Base-by-base conservation (phyloP, 345 rosid genomes). In the Boechera divaricarpa region DNA sequence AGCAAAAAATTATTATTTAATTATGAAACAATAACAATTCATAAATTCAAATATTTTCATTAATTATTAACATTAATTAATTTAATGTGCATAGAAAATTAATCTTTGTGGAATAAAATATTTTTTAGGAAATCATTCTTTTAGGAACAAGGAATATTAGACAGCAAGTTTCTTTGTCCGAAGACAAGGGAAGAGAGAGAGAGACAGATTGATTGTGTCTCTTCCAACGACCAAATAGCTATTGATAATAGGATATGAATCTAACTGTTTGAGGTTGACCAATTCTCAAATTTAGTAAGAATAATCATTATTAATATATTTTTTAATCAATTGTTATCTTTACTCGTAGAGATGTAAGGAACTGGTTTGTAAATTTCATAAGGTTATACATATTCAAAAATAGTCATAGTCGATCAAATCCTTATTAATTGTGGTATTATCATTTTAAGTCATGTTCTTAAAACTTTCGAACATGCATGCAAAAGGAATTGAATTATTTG, bases 141-240 rank as follows among this genome's bases (percentile, higher is more conserved):
- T 16, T 16, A 16, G 16, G 16, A 16, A 16, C 16, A 16, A 16
- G 16, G 16, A 16, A 16, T 16, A 10, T 44, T 10, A 53, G 62
- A 15, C 56, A 65, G 32, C 51, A 67, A 67, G 5, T 58, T 57
- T 48, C 11, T 67, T 47, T 67, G 67, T 58, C 73, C 35, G 33
- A 66, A 57, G 67, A 67, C 73, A 2, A 75, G 31, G 78, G 78
- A 75, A 47, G 21, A 24, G 60, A 74, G 45, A 67, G 10, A 38
- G 35, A 67, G 59, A 51, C 31, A 61, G 49, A 41, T n/a, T 24
- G 36, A 31, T 68, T 15, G 63, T 69, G 73, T 69, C 73, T 54
- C 63, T 69, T 69, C 73, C 16, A 54, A 41, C 63, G 52, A 69
- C 63, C 73, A 69, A 54, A 69, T 54, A 39, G 73, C 62, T 68